These are phyloP conservation scores for Lipomyces japonicus DNA, from an alignment of 805 yeast genomes.

Conservation along the genomic window DNA sequence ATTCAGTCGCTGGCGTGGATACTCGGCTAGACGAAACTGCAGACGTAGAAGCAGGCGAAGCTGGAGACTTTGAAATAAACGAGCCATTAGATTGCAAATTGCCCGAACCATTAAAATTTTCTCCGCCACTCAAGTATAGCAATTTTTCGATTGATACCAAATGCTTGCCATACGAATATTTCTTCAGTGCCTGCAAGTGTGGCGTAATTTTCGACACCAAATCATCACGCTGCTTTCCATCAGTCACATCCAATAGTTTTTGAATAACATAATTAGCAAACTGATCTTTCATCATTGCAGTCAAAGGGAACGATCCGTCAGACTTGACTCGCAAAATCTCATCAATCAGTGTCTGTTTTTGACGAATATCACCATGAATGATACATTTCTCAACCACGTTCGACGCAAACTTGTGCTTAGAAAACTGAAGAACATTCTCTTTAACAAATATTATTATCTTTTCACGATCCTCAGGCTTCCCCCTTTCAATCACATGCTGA, in stretches of 20 bases:
- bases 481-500: constrained; percentile 88
- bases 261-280: constrained; percentile 97
- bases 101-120: constrained; percentile 3
- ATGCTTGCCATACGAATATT: constrained; percentile 73
- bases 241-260: constrained; percentile 79
- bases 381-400: constrained; percentile 96
- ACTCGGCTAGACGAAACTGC: no score
- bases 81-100: not conserved
- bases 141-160: constrained; percentile 31
- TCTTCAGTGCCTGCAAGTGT: constrained; percentile 69
- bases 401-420: constrained; percentile 96
- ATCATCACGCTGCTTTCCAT: constrained; percentile 61
- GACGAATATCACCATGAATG: constrained; percentile 60
- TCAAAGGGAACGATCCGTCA: constrained; percentile 44
- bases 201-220: constrained; percentile 74
- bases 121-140: constrained; percentile 20
- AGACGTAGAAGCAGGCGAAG: constrained; percentile 16
- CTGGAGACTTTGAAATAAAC: constrained; percentile 2
- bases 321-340: constrained; percentile 49
- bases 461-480: constrained; percentile 55
- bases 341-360: constrained; percentile 59
- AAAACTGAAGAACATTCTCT: constrained; percentile 69
- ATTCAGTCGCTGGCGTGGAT: no score
- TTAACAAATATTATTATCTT: constrained; percentile 64
- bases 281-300: constrained; percentile 95